phyloP scores from a whole-genome alignment of 2,329 filamentous ascomycete species.

The Hirsutella rhossiliensis region DNA sequence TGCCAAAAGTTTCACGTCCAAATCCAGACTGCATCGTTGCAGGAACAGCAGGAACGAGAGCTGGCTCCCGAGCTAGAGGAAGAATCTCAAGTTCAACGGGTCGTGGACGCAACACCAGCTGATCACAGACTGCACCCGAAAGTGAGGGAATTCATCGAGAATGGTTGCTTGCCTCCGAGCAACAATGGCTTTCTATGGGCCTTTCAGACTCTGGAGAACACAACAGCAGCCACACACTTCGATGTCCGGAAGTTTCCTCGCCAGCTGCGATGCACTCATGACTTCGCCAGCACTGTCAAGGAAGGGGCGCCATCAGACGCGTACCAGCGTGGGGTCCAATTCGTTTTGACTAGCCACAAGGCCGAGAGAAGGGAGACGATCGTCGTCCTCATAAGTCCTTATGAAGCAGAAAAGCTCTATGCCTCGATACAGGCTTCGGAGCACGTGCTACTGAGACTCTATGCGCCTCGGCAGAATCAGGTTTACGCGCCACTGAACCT shows the following conservation, averaged over 20 bases:
- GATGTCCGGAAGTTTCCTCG: slow-evolving; percentile 6
- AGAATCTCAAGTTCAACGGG: slow-evolving; percentile 50
- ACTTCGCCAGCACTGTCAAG: slow-evolving; percentile 4
- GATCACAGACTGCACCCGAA: slow-evolving; percentile 13
- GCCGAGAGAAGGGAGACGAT: neutral
- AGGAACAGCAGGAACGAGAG: slow-evolving; percentile 1
- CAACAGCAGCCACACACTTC: slow-evolving; percentile 7
- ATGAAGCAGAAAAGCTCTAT: slow-evolving; percentile 43
- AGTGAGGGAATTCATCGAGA: slow-evolving; percentile 29
- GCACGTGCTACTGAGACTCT: slow-evolving; percentile 34
- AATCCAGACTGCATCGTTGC: neutral
- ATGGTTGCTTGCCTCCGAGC: neutral
- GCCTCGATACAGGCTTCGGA: slow-evolving; percentile 20
- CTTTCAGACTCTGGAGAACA: slow-evolving; percentile 5
- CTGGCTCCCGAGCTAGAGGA: slow-evolving; percentile 32
- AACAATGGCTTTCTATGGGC: slow-evolving; percentile 1
- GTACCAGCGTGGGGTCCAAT: slow-evolving; percentile 12
- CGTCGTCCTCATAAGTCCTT: slow-evolving; percentile 5
- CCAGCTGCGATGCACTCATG: slow-evolving; percentile 1
- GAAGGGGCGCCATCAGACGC: slow-evolving; percentile 3
- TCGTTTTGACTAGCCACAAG: slow-evolving; percentile 8
- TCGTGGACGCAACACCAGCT: slow-evolving; percentile 25
- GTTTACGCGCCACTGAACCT: slow-evolving; percentile 1
- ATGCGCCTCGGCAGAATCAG: slow-evolving; percentile 26
- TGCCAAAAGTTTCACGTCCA: neutral